Evolutionary conservation across 1,139 yeast species (phyloP), one percentile per base, ranked within the genome.

Genomic region (Diutina catenulata): DNA sequence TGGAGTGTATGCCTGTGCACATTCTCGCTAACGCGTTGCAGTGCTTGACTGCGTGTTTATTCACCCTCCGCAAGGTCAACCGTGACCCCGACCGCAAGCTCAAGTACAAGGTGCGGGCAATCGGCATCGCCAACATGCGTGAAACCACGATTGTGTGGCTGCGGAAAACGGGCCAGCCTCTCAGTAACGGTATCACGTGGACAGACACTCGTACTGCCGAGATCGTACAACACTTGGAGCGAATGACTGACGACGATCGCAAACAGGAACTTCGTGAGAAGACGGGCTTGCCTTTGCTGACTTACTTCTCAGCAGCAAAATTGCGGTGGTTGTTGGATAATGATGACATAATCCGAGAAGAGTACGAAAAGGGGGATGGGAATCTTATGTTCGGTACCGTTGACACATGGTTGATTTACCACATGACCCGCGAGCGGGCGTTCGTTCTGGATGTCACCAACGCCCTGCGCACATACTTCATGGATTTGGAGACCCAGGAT

Each of bases 61-160:
- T 72, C 39, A 63, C 77, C 14, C 62, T 80, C 48, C 68, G 80
- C 42, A 68, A 65, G 43, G 56, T 76, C 46, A 80, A 80, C 58
- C 71, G 74, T 46, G 64, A 64, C 39, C 65, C 70, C 1, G 60
- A 63, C 39, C 62, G 68, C 43, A 60, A 68, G 46, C 57, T 69
- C 41, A 72, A 69, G 44, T 79, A 74, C 57, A 65, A 62, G 48
- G 71, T 80, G 41, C 69, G 53, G 41, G 70, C 80, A 40, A 71
- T 88, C 48, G 95, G 96, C 36, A 75, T 88, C 49, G 93, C 96
- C 43, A 88, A 87, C 61, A 93, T 88, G 91, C 76, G 97, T 56
- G 96, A 88, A 60, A 87, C 97, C 36, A 81, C 95, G 24, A 74
- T 88, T 42, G 80, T 88, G 39, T 88, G 96, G 96, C 80, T 86